Evolutionary conservation across 495 filamentous ascomycete species (phyloP).

Genomic region (Aspergillus bridgeri): DNA sequence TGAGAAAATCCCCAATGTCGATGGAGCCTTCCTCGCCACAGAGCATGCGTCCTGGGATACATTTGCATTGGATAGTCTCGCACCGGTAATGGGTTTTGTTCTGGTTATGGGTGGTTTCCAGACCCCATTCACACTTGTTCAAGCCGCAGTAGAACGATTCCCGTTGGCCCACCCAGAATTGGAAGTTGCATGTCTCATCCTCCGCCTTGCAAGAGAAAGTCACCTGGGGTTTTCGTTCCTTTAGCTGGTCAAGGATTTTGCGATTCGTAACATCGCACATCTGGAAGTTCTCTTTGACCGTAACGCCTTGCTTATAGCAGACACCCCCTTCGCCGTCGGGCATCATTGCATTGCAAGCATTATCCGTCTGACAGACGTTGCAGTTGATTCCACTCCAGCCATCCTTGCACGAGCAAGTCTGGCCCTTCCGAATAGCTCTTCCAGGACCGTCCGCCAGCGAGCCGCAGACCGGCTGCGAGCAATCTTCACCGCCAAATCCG

Average conservation of each 20-base stretch:
- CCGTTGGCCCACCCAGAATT: constrained; percentile 92
- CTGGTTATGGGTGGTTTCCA: constrained; percentile 61
- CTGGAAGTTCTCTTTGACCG: constrained; percentile 92
- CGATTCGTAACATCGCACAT: constrained; percentile 96
- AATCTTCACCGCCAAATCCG: constrained; percentile 92
- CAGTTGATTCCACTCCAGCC: constrained; percentile 99
- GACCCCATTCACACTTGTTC: constrained; percentile 70
- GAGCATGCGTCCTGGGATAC: constrained; percentile 86
- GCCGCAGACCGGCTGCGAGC: constrained; percentile 81
- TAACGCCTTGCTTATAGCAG: constrained; percentile 86
- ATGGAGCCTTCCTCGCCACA: constrained; percentile 89
- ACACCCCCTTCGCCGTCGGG: constrained; percentile 73
- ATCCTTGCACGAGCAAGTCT: constrained; percentile 80
- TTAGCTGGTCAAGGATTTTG: constrained; percentile 84
- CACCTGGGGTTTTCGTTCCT: constrained; percentile 80
- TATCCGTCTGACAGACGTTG: constrained; percentile 84
- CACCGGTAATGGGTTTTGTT: constrained; percentile 86
- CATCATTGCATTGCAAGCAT: constrained; percentile 83
- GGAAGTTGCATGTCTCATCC: constrained; percentile 77
- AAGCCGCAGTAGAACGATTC: constrained; percentile 97
- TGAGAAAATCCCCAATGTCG: constrained; percentile 86
- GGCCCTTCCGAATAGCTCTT: constrained; percentile 62
- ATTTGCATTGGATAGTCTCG: constrained; percentile 77
- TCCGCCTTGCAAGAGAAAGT: constrained; percentile 88
- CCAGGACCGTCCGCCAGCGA: constrained; percentile 77